Evolutionary conservation across 257 asterid species (phyloP).

Genomic region (Gardenia jasminoides): DNA sequence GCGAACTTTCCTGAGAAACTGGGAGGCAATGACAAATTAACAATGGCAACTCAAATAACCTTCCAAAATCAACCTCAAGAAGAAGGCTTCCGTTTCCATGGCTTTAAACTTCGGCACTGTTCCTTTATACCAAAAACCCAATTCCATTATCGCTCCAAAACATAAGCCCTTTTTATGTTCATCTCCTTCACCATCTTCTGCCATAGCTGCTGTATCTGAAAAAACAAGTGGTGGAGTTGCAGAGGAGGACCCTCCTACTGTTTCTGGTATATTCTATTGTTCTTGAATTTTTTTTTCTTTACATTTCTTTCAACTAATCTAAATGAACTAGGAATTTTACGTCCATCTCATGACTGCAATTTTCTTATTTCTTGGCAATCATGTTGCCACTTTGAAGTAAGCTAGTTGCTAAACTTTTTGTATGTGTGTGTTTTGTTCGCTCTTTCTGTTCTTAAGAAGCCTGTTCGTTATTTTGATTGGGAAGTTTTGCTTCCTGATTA

Average conservation of each 20-base stretch:
- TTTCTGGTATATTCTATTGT: slow-evolving; percentile 39
- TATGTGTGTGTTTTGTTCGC: too few relatives aligned
- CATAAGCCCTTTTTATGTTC: slow-evolving; percentile 24
- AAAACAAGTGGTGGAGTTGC: slow-evolving; percentile 53
- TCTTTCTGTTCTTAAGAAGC: too few relatives aligned
- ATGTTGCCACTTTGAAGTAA: not conserved
- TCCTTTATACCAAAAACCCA: slow-evolving; percentile 41
- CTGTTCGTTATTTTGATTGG: too few relatives aligned
- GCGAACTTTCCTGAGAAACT: slow-evolving; percentile 18
- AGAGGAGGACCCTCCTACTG: slow-evolving; percentile 54
- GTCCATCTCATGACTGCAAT: not conserved
- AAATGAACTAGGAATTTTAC: not conserved
- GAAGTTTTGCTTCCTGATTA: too few relatives aligned
- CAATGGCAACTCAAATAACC: slow-evolving; percentile 8
- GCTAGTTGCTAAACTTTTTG: too few relatives aligned
- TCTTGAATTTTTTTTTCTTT: slow-evolving; percentile 4
- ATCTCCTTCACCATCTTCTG: slow-evolving; percentile 24
- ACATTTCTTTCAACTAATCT: too few relatives aligned
- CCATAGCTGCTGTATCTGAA: slow-evolving; percentile 60
- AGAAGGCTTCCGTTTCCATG: slow-evolving; percentile 35
- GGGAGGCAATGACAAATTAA: slow-evolving; percentile 2
- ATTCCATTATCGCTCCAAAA: slow-evolving; percentile 31
- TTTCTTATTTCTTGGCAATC: not conserved
- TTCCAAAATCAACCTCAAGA: slow-evolving; percentile 1
- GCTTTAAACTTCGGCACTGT: slow-evolving; percentile 55